phyloP scores from a whole-genome alignment of 768 basidiomycete species.

The Lentinula lateritia region DNA sequence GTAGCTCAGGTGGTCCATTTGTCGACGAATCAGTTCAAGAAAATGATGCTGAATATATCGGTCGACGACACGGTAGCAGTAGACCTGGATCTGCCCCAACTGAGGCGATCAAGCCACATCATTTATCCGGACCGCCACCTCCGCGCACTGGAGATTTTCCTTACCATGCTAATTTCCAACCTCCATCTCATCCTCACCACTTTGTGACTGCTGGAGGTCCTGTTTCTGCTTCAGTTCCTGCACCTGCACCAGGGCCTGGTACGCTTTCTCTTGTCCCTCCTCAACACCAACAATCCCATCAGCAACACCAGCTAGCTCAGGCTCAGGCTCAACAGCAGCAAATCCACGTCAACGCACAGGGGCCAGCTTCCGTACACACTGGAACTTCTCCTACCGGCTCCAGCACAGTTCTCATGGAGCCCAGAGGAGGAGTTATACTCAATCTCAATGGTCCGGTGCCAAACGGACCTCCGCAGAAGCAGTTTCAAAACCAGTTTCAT shows the following conservation, averaged over 20 bases:
- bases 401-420: neutral
- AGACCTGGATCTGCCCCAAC: conserved; percentile 2
- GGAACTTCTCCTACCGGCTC: neutral
- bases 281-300: conserved; percentile 6
- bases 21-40: neutral
- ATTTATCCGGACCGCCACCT: neutral
- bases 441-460: neutral
- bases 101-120: neutral
- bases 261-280: conserved; percentile 6
- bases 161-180: neutral
- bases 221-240: neutral
- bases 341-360: conserved; percentile 5
- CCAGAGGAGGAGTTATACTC: neutral
- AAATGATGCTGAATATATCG: neutral
- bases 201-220: neutral
- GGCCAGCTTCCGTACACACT: neutral
- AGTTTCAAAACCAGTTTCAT: conserved; percentile 26
- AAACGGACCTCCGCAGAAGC: conserved; percentile 17
- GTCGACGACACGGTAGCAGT: neutral
- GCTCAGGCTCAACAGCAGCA: conserved; percentile 5
- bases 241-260: neutral
- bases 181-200: neutral
- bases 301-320: conserved; percentile 7
- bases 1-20: neutral
- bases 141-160: neutral